These are phyloP conservation scores for Pichia sp. DNA, from an alignment of 1,139 yeast species.

Conservation along the genomic window DNA sequence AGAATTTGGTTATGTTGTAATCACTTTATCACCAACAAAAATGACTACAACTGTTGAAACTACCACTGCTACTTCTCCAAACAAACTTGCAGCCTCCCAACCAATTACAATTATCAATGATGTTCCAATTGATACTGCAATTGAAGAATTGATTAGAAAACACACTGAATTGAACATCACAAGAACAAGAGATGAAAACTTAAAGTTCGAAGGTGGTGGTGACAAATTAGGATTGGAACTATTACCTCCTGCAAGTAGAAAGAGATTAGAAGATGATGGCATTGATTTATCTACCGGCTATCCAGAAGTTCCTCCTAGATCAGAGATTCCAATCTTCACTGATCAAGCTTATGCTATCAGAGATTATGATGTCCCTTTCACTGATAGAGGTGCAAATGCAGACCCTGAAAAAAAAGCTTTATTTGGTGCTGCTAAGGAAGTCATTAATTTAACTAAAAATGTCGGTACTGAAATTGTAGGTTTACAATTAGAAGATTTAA, in stretches of 20 bases:
- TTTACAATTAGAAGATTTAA: not conserved
- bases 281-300: slow-evolving; percentile 38
- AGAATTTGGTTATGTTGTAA: too few species aligned
- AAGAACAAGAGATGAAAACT: slow-evolving; percentile 1
- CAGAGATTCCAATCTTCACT: slow-evolving; percentile 28
- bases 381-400: not conserved
- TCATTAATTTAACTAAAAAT: not conserved
- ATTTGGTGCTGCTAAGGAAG: not conserved
- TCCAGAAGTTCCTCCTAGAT: slow-evolving; percentile 32
- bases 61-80: too few species aligned
- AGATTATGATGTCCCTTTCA: not conserved
- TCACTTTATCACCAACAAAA: not conserved
- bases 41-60: not conserved
- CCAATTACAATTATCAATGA: slow-evolving; percentile 1
- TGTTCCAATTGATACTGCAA: slow-evolving; percentile 35
- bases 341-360: slow-evolving; percentile 31
- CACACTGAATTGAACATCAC: slow-evolving; percentile 29
- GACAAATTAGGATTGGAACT: slow-evolving; percentile 19
- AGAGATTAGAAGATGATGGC: slow-evolving; percentile 33
- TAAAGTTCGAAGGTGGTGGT: slow-evolving; percentile 18
- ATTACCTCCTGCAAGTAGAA: slow-evolving; percentile 33
- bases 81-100: not conserved
- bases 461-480: not conserved
- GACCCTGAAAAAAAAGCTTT: not conserved
- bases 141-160: slow-evolving; percentile 30